Evolutionary conservation across 2,329 filamentous ascomycete genomes (phyloP), one percentile per base, ranked within the genome.

Genomic region (Blumeriella jaapii): DNA sequence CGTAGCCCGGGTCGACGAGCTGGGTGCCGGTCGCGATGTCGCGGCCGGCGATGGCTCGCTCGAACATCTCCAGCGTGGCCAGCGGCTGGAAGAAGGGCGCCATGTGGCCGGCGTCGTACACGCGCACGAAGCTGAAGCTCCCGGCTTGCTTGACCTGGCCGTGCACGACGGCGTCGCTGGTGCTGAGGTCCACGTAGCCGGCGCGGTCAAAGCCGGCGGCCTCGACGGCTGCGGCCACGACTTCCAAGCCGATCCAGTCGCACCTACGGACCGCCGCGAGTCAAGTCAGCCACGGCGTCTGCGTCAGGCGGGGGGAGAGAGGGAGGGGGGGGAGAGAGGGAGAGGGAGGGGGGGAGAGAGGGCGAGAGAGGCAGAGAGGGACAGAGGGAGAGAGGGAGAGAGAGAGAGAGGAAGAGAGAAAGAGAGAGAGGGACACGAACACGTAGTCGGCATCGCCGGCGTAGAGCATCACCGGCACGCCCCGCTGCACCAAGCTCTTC

Each of bases 61-160:
- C 57, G 50, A 73, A 72, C 30, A 74, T 65, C 38, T 64, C 55
- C 11, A 64, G 65, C 1, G 64, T 58, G 0, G 64, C 65, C 35
- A 70, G 53, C 0, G 69, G 70, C 44, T 72, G 65, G 45, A 70
- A 72, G 5, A 63, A 61, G 0, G 65, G 65, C 1, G 69, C 62
- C 33, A 73, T 67, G 48, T 80, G 76, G 2, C 76, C 39, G 15
- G 73, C 64, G 44, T 79, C 69, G 55, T 74, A 80, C 32, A 81
- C 63, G 7, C 77, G 65, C 22, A 69, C 70, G 51, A 81, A 81
- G 16, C 67, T 71, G 40, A 81, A 69, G 46, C 82, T 83, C 6
- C 77, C 81, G 45, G 72, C 80, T 58, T 89, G 82, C 9, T 82
- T 71, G 0, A 84, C 81, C 42, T 73, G 69, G 6, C 82, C 83